A percentile compares a stretch with the other conserved stretches of the same genome.
Conservation (phyloP, 2,329 filamentous ascomycete species). For the Cryphonectria radicalis region DNA sequence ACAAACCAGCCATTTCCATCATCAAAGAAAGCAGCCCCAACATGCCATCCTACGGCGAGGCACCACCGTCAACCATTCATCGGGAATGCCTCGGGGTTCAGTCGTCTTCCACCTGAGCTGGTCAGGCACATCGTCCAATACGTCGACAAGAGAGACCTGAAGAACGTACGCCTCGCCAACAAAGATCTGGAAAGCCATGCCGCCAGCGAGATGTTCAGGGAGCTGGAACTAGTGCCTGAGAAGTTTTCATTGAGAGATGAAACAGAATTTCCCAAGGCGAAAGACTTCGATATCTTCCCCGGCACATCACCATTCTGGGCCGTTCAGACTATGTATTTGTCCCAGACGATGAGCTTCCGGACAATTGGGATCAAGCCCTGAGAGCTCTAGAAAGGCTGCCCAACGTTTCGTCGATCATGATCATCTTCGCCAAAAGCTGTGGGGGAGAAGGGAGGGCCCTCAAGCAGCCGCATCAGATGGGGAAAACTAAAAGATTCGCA, state of each 20-base stretch:
- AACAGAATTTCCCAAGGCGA: slow-evolving; percentile 7
- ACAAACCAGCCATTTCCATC: not conserved
- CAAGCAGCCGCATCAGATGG: not conserved
- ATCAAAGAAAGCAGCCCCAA: not conserved
- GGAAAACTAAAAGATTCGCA: slow-evolving; percentile 12
- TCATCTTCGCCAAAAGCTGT: slow-evolving; percentile 11
- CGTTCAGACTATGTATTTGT: not conserved
- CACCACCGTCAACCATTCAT: not conserved
- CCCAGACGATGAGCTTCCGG: not conserved
- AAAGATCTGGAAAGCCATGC: slow-evolving; percentile 14
- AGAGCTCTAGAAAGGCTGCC: slow-evolving; percentile 10
- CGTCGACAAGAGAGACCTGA: slow-evolving; percentile 10
- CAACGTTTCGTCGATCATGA: slow-evolving; percentile 19
- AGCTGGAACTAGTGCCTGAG: not conserved
- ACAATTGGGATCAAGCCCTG: not conserved
- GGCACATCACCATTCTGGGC: slow-evolving; percentile 14
- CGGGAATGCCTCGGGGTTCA: not conserved
- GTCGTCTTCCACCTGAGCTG: slow-evolving; percentile 19
- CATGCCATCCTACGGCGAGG: not conserved
- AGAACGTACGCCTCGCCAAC: slow-evolving; percentile 4
- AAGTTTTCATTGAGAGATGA: slow-evolving; percentile 2
- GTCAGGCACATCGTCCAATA: slow-evolving; percentile 13
- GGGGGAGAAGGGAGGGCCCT: not conserved
- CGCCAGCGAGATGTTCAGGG: slow-evolving; percentile 9
- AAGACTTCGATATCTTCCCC: slow-evolving; percentile 2